Evolutionary conservation across 352 stramenopile species (phyloP).

Genomic region (Phytophthora uliginosa): DNA sequence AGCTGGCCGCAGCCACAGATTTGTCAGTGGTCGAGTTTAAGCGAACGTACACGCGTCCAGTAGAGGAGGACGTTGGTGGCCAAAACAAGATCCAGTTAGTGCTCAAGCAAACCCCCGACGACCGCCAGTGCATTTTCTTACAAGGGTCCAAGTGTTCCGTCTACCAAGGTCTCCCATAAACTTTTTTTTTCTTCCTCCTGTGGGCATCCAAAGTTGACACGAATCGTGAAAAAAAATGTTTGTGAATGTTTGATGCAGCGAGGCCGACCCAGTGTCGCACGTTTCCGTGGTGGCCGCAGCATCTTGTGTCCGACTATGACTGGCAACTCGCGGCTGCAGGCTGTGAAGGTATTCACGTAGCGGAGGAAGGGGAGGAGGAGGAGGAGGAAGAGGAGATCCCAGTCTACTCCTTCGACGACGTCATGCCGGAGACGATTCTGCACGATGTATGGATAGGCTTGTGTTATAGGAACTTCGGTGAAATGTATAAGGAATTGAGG

Average conservation of each 20-base stretch:
- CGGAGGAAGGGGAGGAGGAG: constrained; percentile 2
- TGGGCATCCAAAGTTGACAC: neutral
- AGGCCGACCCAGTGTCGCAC: constrained; percentile 84
- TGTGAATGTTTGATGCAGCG: constrained; percentile 33
- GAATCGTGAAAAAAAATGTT: neutral
- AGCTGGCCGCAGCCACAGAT: constrained; percentile 46
- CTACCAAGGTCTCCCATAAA: constrained; percentile 52
- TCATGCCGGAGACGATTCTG: constrained; percentile 69
- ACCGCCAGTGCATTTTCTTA: constrained; percentile 75
- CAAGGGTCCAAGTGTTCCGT: constrained; percentile 74
- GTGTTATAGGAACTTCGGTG: neutral
- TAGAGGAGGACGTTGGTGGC: constrained; percentile 28
- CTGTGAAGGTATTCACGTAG: constrained; percentile 71
- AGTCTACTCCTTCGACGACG: constrained; percentile 53
- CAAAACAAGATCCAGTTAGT: constrained; percentile 41
- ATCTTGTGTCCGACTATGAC: constrained; percentile 84
- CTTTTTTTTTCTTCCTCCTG: neutral
- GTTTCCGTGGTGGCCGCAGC: constrained; percentile 86
- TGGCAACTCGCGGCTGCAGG: constrained; percentile 68
- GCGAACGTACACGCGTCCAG: constrained; percentile 40
- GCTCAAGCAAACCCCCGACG: constrained; percentile 60
- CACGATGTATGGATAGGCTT: constrained; percentile 65
- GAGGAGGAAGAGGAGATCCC: constrained; percentile 6
- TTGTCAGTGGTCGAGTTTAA: constrained; percentile 48
- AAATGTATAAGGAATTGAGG: neutral